These are phyloP conservation scores for Penicillium arizonense DNA, from an alignment of 495 filamentous ascomycete species.

Conservation along the genomic window DNA sequence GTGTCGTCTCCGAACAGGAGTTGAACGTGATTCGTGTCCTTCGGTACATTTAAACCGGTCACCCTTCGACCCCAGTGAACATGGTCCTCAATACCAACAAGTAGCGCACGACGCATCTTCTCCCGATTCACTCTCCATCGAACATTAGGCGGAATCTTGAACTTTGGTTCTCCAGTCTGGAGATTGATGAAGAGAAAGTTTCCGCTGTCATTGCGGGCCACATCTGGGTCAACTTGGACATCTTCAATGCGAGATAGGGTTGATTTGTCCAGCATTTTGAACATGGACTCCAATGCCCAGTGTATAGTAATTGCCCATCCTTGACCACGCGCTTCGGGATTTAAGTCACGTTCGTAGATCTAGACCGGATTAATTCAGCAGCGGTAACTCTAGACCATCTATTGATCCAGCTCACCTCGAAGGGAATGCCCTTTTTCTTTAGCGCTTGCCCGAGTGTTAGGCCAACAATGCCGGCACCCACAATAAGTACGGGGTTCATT, in stretches of 20 bases:
- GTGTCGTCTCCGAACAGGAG: constrained; percentile 20
- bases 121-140: constrained; percentile 32
- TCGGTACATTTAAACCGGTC: constrained; percentile 4
- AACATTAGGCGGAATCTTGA: constrained; percentile 21
- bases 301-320: constrained; percentile 63
- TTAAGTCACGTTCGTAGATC: constrained; percentile 54
- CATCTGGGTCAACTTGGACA: constrained; percentile 46
- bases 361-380: background rate
- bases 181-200: constrained; percentile 33
- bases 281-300: constrained; percentile 53
- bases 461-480: constrained; percentile 58
- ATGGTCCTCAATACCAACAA: constrained; percentile 23
- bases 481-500: constrained; percentile 46
- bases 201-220: constrained; percentile 25
- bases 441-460: constrained; percentile 56
- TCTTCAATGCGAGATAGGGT: constrained; percentile 44
- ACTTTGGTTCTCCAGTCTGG: constrained; percentile 25
- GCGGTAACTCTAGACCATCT: no score
- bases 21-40: constrained; percentile 1
- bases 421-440: constrained; percentile 40
- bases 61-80: constrained; percentile 25
- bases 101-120: constrained; percentile 19
- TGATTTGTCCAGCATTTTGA: constrained; percentile 45
- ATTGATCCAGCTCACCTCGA: constrained; percentile 10
- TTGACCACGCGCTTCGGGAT: constrained; percentile 36